These are phyloP conservation scores for Pseudodiploospora longispora DNA, from an alignment of 2,329 filamentous ascomycete species.

Conservation along the genomic window DNA sequence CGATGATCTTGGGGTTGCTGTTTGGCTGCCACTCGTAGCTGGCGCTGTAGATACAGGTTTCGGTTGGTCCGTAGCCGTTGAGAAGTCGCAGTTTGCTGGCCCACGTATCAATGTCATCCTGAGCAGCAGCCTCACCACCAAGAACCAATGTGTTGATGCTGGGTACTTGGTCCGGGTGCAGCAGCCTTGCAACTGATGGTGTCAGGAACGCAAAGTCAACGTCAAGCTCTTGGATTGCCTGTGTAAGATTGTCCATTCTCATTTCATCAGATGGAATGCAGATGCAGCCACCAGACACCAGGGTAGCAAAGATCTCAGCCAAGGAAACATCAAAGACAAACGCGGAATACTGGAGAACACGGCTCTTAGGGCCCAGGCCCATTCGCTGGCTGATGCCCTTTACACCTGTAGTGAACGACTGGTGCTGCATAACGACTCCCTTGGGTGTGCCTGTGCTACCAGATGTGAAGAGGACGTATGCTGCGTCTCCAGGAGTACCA, in stretches of 20 bases:
- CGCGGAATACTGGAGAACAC: slow-evolving; percentile 8
- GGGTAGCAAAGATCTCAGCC: slow-evolving; percentile 6
- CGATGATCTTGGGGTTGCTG: slow-evolving; percentile 28
- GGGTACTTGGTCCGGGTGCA: background rate
- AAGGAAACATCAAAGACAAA: slow-evolving; percentile 11
- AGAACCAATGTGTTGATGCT: background rate
- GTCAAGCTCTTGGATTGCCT: slow-evolving; percentile 3
- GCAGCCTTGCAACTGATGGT: slow-evolving; percentile 5
- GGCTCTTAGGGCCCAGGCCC: background rate
- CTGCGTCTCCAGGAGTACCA: slow-evolving; percentile 1
- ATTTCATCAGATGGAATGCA: slow-evolving; percentile 7
- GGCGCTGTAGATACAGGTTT: slow-evolving; percentile 1
- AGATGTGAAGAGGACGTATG: slow-evolving; percentile 16
- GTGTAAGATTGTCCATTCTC: slow-evolving; percentile 7
- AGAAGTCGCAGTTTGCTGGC: slow-evolving; percentile 1
- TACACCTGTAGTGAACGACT: background rate
- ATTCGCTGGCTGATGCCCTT: background rate
- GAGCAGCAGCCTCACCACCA: background rate
- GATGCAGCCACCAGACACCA: slow-evolving; percentile 5
- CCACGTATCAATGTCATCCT: background rate
- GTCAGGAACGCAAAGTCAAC: slow-evolving; percentile 8
- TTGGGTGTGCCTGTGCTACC: slow-evolving; percentile 17
- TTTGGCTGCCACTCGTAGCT: background rate
- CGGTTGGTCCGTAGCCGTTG: slow-evolving; percentile 10
- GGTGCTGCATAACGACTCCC: slow-evolving; percentile 14